Conservation (phyloP, 768 basidiomycete genomes). For the Suillus subluteus region DNA sequence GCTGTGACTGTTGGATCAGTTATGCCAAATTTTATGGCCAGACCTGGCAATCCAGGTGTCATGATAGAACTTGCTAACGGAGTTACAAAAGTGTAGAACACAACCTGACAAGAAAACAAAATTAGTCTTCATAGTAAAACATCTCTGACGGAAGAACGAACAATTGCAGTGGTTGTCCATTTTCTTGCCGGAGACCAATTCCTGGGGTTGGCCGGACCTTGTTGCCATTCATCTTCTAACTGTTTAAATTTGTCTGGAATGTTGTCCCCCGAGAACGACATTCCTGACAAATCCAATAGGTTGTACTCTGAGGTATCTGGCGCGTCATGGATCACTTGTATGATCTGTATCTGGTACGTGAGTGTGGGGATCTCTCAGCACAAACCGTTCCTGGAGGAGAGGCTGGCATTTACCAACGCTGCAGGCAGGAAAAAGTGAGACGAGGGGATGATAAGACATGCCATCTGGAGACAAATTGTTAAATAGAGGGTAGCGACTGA, state of each 20-base stretch:
- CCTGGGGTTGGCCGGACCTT: slow-evolving; percentile 46
- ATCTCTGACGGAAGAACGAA: slow-evolving; percentile 42
- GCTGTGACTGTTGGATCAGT: background rate
- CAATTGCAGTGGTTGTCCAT: background rate
- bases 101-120: background rate
- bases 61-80: background rate
- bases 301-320: background rate
- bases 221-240: slow-evolving; percentile 43
- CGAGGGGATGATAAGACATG: background rate
- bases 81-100: background rate
- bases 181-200: background rate
- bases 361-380: background rate
- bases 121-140: background rate
- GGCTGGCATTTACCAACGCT: background rate
- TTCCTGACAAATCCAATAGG: no score
- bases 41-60: background rate
- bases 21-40: background rate
- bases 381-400: background rate
- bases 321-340: background rate
- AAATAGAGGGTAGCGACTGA: background rate
- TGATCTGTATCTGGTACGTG: background rate
- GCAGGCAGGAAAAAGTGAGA: background rate
- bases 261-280: background rate
- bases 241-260: background rate
- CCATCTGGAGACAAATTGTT: background rate